Percentiles rank a stretch among this genome's conserved stretches.
Conservation (phyloP, 306 rosid genomes). For the Trifolium pratense region DNA sequence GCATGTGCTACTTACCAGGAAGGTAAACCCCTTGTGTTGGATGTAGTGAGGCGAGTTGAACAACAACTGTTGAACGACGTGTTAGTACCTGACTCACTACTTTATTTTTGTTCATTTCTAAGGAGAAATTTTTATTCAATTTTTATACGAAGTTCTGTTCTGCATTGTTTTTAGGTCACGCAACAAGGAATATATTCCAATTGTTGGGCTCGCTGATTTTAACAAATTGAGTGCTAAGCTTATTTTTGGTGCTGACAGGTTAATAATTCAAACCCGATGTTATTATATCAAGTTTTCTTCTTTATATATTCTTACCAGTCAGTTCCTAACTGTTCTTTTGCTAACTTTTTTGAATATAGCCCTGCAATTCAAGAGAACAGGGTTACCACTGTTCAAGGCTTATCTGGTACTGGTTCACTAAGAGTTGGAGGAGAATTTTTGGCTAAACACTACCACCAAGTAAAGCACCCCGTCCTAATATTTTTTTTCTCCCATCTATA, state of each 20-base stretch:
- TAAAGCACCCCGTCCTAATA: slow-evolving; percentile 46
- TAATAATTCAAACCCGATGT: not conserved
- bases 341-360: slow-evolving; percentile 52
- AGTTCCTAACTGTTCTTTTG: slow-evolving; percentile 17
- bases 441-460: slow-evolving; percentile 92
- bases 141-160: slow-evolving; percentile 28
- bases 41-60: slow-evolving; percentile 85
- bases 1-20: slow-evolving; percentile 59
- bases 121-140: not conserved
- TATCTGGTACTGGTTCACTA: slow-evolving; percentile 97
- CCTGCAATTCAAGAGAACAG: slow-evolving; percentile 89
- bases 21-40: slow-evolving; percentile 95
- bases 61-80: slow-evolving; percentile 72
- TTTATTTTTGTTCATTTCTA: slow-evolving; percentile 31
- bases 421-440: slow-evolving; percentile 98
- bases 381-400: slow-evolving; percentile 84
- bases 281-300: not conserved
- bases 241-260: slow-evolving; percentile 95
- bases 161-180: slow-evolving; percentile 63
- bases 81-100: slow-evolving; percentile 47
- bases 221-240: slow-evolving; percentile 92
- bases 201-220: slow-evolving; percentile 85
- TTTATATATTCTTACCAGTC: not conserved
- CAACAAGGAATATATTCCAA: slow-evolving; percentile 88
- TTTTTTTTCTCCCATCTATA: not conserved